phyloP scores from a whole-genome alignment of 1,284 basidiomycete genomes.

The Trametes polyzona region DNA sequence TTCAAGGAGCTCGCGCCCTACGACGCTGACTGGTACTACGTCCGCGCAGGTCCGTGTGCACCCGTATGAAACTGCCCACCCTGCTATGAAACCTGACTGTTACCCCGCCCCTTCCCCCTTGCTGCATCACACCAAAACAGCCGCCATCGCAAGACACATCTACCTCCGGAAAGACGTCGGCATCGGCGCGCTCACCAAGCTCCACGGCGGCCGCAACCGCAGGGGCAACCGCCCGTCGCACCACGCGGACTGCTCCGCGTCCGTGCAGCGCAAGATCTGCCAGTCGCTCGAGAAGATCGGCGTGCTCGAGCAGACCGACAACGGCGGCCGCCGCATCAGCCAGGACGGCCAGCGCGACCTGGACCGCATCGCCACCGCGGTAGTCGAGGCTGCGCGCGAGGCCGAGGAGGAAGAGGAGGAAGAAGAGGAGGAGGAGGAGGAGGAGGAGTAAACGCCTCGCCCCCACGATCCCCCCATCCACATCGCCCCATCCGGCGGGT shows the following conservation, averaged over 20 bases:
- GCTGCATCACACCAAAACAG: slow-evolving; percentile 45
- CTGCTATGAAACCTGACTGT: neutral
- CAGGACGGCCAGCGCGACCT: slow-evolving; percentile 98
- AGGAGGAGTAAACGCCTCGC: slow-evolving; percentile 49
- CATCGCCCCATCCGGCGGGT: slow-evolving; percentile 5
- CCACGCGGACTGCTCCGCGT: slow-evolving; percentile 88
- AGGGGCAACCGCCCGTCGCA: slow-evolving; percentile 95
- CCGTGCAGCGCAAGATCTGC: slow-evolving; percentile 90
- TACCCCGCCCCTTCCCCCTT: neutral
- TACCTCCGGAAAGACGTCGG: slow-evolving; percentile 99
- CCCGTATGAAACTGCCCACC: neutral
- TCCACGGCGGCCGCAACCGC: slow-evolving; percentile 96
- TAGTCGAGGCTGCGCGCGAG: slow-evolving; percentile 87
- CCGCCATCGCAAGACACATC: slow-evolving; percentile 98
- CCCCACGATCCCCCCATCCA: too few relatives aligned
- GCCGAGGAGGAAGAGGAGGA: slow-evolving; percentile 89
- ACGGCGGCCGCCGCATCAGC: slow-evolving; percentile 95
- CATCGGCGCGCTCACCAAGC: slow-evolving; percentile 94
- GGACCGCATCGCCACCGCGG: slow-evolving; percentile 97
- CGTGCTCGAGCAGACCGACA: slow-evolving; percentile 92
- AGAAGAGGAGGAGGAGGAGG: slow-evolving; percentile 76
- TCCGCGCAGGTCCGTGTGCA: slow-evolving; percentile 83
- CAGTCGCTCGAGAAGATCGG: slow-evolving; percentile 99
- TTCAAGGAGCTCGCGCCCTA: slow-evolving; percentile 99
- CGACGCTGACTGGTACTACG: slow-evolving; percentile 99